Evolutionary conservation across 331 rosid genomes (phyloP).

Genomic region (Quercus tomentella): DNA sequence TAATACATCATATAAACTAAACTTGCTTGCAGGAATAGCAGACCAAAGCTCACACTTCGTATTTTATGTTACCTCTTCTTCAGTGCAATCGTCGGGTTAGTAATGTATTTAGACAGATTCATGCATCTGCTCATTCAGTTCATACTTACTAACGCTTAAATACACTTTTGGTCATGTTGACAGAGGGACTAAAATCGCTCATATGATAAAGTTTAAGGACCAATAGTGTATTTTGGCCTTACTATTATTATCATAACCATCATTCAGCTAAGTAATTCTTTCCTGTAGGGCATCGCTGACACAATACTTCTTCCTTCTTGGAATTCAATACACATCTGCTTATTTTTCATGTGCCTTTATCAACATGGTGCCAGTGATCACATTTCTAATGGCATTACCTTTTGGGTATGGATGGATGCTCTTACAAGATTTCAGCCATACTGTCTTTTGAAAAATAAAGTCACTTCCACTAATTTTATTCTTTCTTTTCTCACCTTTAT

Average conservation of each 20-base stretch:
- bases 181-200: too few species aligned
- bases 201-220: too few species aligned
- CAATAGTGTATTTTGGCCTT: neutral
- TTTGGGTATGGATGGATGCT: conserved; percentile 47
- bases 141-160: too few species aligned
- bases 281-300: conserved; percentile 69
- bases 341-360: conserved; percentile 84
- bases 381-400: conserved; percentile 80
- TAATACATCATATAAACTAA: neutral
- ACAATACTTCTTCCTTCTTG: conserved; percentile 80
- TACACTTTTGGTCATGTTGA: too few species aligned
- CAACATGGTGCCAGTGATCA: conserved; percentile 73
- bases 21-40: conserved; percentile 49
- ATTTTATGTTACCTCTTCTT: conserved; percentile 70
- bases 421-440: neutral
- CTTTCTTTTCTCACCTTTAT: neutral
- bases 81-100: conserved; percentile 87
- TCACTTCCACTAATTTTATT: neutral
- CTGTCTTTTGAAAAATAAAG: neutral
- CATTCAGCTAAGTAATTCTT: neutral
- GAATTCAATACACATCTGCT: conserved; percentile 85
- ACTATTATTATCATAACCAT: neutral
- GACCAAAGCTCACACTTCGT: conserved; percentile 58
- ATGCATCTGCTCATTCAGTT: neutral
- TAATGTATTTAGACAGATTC: conserved; percentile 7